These are phyloP conservation scores for Curvularia sp. DNA, from an alignment of 2,329 filamentous ascomycete genomes.

Conservation along the genomic window DNA sequence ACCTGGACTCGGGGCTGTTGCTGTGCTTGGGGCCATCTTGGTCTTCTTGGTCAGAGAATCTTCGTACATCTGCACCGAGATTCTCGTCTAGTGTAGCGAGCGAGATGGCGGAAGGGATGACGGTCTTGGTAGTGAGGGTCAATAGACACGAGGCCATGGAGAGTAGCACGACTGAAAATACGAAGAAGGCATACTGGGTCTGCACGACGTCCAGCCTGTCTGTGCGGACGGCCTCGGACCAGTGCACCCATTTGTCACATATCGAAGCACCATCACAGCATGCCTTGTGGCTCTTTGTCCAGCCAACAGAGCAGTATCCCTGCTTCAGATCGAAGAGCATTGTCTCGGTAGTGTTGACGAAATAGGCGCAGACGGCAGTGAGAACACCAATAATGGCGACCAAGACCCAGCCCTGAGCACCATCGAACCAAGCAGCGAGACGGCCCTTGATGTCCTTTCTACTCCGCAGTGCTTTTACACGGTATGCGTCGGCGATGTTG, in stretches of 20 bases:
- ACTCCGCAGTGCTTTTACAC: conserved; percentile 80
- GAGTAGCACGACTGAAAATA: conserved; percentile 73
- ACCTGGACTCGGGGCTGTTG: conserved; percentile 52
- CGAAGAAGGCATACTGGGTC: conserved; percentile 80
- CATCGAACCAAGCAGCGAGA: conserved; percentile 78
- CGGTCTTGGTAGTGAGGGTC: conserved; percentile 89
- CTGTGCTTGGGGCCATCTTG: conserved; percentile 54
- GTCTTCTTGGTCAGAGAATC: conserved; percentile 50
- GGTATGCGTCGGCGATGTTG: conserved; percentile 90
- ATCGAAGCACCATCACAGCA: conserved; percentile 65
- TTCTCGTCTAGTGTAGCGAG: conserved; percentile 93
- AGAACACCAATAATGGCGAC: conserved; percentile 88
- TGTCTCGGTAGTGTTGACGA: conserved; percentile 85
- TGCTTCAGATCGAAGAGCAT: conserved; percentile 90
- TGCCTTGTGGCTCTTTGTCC: conserved; percentile 75
- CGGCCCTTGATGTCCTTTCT: conserved; percentile 87
- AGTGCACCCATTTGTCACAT: conserved; percentile 68
- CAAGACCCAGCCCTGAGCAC: conserved; percentile 91
- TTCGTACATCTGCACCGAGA: conserved; percentile 67
- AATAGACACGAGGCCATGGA: conserved; percentile 77
- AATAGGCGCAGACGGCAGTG: conserved; percentile 85
- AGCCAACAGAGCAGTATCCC: conserved; percentile 76
- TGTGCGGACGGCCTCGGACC: conserved; percentile 67
- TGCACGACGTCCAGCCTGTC: conserved; percentile 59
- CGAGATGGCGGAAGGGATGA: conserved; percentile 86